phyloP scores from a whole-genome alignment of 2,329 filamentous ascomycete species.

The Neonectria hederae region DNA sequence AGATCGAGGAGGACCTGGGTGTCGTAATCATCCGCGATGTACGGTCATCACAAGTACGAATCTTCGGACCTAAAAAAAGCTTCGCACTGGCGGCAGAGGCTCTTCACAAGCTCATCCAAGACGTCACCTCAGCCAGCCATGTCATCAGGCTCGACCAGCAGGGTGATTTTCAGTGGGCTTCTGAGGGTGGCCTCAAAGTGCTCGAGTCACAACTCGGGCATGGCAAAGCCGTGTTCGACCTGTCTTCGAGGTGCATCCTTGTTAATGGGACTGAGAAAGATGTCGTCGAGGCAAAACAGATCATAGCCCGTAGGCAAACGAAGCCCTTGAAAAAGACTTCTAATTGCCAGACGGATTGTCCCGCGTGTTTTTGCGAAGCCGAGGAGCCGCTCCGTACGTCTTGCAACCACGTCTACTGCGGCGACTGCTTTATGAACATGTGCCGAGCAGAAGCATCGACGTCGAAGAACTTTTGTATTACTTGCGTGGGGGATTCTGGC shows the following conservation, averaged over 20 bases:
- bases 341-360: background rate
- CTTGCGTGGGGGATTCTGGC: background rate
- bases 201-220: constrained; percentile 40
- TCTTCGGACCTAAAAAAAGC: constrained; percentile 9
- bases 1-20: constrained; percentile 8
- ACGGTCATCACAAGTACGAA: constrained; percentile 11
- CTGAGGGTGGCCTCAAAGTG: constrained; percentile 45
- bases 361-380: constrained; percentile 1
- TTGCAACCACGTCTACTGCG: constrained; percentile 7
- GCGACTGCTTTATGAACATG: constrained; percentile 1
- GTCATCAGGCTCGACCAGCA: constrained; percentile 41
- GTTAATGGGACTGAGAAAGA: constrained; percentile 38
- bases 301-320: background rate
- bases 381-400: constrained; percentile 8
- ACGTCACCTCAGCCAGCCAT: constrained; percentile 1
- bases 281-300: background rate
- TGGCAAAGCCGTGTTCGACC: constrained; percentile 45
- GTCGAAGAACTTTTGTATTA: background rate
- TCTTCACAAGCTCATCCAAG: background rate
- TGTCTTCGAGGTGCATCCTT: constrained; percentile 45
- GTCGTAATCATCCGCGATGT: constrained; percentile 23
- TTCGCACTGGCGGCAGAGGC: constrained; percentile 1
- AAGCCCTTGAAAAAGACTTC: background rate
- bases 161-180: constrained; percentile 43
- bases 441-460: background rate